Evolutionary conservation across 352 stramenopile species (phyloP), one percentile per base, ranked within the genome.

Genomic region (Globisporangium ultimum): DNA sequence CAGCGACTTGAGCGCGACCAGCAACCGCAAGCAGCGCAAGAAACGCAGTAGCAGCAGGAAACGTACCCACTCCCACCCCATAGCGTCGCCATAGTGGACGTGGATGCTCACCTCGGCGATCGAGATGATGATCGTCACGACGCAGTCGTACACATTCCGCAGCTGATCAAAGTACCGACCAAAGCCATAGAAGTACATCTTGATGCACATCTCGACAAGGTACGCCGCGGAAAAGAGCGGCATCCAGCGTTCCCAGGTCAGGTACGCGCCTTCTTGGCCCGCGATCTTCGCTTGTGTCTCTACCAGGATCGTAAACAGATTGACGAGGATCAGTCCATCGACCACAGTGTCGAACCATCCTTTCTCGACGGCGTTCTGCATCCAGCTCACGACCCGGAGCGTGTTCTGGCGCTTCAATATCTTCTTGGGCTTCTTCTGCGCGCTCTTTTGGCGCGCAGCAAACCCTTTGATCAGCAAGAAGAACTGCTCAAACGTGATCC

Each of bases 141-240:
- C 62, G 48, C 74, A 90, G 56, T 96, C 87, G 59, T 95, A 96
- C 20, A 89, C 60, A 59, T 96, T 96, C 57, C 87, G 88, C 6
- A 63, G 14, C 28, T 84, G 75, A 5, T 71, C 61, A 47, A 83
- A 83, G 64, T 95, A 96, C 32, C 63, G 64, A 17, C 67, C 68
- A 34, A 70, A 65, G 9, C 78, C 78, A 24, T 84, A 66, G 3
- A 74, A 78, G 32, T 81, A 76, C 50, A 93, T 76, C 66, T 96
- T 96, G 28, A 93, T 50, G 10, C 89, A 54, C 83, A 96, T 95
- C 54, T 96, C 88, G 1, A 87, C 40, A 13, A 93, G 58, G 61
- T 92, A 96, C 7, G 74, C 62, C 17, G 71, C 61, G 22, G 84
- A 84, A 54, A 95, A 95, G 9, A 78, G 49, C 2, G 83, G 72